phyloP scores from a whole-genome alignment of 208 protist species.

The Porcisia deanei region DNA sequence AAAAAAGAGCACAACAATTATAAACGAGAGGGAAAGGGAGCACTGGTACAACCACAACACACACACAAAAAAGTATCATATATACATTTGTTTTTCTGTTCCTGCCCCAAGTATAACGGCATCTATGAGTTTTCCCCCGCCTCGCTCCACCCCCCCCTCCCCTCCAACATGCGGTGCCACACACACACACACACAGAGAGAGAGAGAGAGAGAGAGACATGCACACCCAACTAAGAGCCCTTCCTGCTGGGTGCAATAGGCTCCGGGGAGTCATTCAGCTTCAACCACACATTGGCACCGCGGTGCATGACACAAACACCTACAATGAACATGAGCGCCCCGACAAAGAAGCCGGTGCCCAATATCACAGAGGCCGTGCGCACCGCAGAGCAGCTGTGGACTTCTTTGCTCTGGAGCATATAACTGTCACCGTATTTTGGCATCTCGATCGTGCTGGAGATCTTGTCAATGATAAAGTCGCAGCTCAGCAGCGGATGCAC shows the following conservation, averaged over 20 bases:
- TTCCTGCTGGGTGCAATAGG: too few relatives aligned
- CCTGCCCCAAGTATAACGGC: too few relatives aligned
- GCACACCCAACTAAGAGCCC: neutral
- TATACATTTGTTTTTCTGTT: too few relatives aligned
- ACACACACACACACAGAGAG: neutral
- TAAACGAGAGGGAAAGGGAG: neutral
- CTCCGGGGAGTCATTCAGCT: too few relatives aligned
- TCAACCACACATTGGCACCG: conserved; percentile 56
- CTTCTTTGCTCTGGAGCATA: neutral
- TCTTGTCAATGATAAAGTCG: conserved; percentile 79
- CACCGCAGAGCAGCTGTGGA: conserved; percentile 46
- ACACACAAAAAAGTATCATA: neutral
- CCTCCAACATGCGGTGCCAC: neutral
- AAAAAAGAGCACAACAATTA: neutral
- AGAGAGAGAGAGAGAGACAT: neutral
- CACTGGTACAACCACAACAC: neutral
- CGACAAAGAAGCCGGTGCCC: conserved; percentile 72
- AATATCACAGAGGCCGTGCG: conserved; percentile 53
- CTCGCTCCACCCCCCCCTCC: too few relatives aligned
- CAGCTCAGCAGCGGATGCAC: conserved; percentile 68
- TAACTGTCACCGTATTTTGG: conserved; percentile 26
- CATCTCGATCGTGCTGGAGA: conserved; percentile 47
- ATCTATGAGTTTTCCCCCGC: too few relatives aligned
- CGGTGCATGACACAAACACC: conserved; percentile 74
- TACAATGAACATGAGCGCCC: conserved; percentile 69